These are phyloP conservation scores for Amanita exitialis DNA, from an alignment of 768 basidiomycete genomes.

Conservation along the genomic window DNA sequence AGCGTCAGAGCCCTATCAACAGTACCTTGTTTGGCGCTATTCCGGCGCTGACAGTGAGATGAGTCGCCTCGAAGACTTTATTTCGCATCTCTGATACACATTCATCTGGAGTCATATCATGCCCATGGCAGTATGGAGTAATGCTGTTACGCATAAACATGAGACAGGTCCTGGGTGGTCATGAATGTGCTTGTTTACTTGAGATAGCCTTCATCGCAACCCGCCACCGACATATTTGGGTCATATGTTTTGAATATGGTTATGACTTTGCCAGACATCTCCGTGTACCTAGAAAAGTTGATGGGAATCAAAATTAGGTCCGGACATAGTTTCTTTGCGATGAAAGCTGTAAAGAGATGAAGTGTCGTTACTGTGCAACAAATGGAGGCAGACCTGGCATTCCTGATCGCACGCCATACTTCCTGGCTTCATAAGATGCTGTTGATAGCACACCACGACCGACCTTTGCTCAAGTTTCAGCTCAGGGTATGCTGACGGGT, in stretches of 20 bases:
- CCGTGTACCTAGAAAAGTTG: slow-evolving; percentile 51
- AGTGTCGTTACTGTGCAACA: neutral
- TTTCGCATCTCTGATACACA: slow-evolving; percentile 75
- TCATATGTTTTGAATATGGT: slow-evolving; percentile 60
- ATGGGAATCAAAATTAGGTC: slow-evolving; percentile 63
- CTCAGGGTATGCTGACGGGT: slow-evolving; percentile 7
- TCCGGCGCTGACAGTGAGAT: slow-evolving; percentile 87
- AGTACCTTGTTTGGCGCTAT: slow-evolving; percentile 91
- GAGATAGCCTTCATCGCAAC: slow-evolving; percentile 86
- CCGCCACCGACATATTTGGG: slow-evolving; percentile 62
- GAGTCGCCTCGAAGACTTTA: slow-evolving; percentile 66
- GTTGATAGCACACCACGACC: slow-evolving; percentile 80
- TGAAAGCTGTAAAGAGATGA: slow-evolving; percentile 48
- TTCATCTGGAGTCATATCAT: slow-evolving; percentile 52
- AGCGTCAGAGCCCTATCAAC: neutral
- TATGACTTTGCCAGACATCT: slow-evolving; percentile 71
- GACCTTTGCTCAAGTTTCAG: slow-evolving; percentile 34
- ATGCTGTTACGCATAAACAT: slow-evolving; percentile 37
- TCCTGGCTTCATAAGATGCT: slow-evolving; percentile 88
- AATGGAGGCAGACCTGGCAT: slow-evolving; percentile 64
- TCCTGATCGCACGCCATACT: slow-evolving; percentile 84
- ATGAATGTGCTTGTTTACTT: slow-evolving; percentile 43
- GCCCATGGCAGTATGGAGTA: slow-evolving; percentile 69
- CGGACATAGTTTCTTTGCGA: slow-evolving; percentile 91
- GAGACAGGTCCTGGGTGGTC: neutral